A percentile compares a stretch with the other conserved stretches of the same genome.
Conservation (phyloP, 768 basidiomycete species). For the Tubosaeta sp. region DNA sequence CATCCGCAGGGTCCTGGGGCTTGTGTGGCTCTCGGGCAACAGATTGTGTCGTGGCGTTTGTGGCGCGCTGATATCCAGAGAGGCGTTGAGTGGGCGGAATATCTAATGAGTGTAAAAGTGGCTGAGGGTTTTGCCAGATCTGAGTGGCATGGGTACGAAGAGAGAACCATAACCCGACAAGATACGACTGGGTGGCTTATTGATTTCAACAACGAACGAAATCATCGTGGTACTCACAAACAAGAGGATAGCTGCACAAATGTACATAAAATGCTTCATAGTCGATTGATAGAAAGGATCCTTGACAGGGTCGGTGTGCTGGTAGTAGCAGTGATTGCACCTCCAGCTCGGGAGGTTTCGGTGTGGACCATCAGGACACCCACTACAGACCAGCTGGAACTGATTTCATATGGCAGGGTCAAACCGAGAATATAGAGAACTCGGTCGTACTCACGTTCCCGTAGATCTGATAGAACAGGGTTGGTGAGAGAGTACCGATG, state of each 20-base stretch:
- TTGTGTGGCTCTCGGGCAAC: constrained; percentile 34
- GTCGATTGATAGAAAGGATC: constrained; percentile 98
- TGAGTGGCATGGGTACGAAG: constrained; percentile 96
- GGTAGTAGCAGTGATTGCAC: constrained; percentile 91
- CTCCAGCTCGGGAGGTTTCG: constrained; percentile 51
- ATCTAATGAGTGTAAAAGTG: constrained; percentile 66
- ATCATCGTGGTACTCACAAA: constrained; percentile 56
- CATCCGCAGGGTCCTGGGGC: constrained; percentile 39
- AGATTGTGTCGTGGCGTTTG: constrained; percentile 8
- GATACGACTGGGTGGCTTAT: constrained; percentile 67
- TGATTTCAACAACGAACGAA: not conserved
- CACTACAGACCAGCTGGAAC: constrained; percentile 86
- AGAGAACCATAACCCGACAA: constrained; percentile 98
- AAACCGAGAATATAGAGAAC: constrained; percentile 1
- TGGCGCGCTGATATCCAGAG: constrained; percentile 60
- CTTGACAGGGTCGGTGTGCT: constrained; percentile 85
- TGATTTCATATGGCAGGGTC: constrained; percentile 30
- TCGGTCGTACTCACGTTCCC: constrained; percentile 69
- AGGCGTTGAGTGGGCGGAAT: constrained; percentile 48
- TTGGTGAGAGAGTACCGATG: constrained; percentile 92
- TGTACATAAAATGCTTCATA: constrained; percentile 93
- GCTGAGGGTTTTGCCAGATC: constrained; percentile 98
- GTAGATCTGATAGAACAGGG: constrained; percentile 96
- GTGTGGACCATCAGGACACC: constrained; percentile 52
- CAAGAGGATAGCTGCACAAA: constrained; percentile 85